These are phyloP conservation scores for Paraglomus brasilianum DNA, from an alignment of 192 early-diverging fungal species.

Conservation along the genomic window DNA sequence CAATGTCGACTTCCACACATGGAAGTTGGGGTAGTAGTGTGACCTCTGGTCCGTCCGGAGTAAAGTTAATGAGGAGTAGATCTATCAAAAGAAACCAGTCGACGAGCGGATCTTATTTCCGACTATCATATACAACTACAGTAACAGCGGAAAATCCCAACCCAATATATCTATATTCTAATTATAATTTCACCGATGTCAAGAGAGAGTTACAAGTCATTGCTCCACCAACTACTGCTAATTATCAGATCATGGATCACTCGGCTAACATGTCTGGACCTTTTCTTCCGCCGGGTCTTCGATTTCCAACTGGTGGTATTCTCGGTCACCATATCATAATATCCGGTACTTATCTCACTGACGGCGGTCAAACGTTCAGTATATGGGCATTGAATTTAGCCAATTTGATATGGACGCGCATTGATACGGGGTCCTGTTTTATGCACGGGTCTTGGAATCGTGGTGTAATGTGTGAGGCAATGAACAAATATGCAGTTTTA, in stretches of 20 bases:
- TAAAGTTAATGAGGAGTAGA: conserved; percentile 19
- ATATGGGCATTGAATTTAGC: conserved; percentile 65
- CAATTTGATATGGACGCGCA: conserved; percentile 57
- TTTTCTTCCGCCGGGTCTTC: conserved; percentile 67
- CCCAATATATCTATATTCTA: conserved; percentile 67
- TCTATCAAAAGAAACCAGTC: too few relatives aligned
- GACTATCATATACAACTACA: conserved; percentile 34
- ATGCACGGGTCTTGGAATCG: conserved; percentile 73
- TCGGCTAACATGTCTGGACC: conserved; percentile 63
- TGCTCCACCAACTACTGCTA: conserved; percentile 41
- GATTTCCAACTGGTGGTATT: conserved; percentile 67
- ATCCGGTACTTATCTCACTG: conserved; percentile 67
- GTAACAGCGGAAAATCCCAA: conserved; percentile 34
- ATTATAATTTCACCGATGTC: conserved; percentile 73
- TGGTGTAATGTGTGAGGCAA: conserved; percentile 56
- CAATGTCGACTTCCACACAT: conserved; percentile 31
- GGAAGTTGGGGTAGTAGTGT: conserved; percentile 18
- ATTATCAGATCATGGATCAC: conserved; percentile 57
- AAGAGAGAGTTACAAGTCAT: conserved; percentile 67
- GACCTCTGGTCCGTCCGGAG: conserved; percentile 26
- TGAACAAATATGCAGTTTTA: conserved; percentile 65
- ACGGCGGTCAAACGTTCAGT: conserved; percentile 59
- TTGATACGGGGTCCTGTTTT: conserved; percentile 64
- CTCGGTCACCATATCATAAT: conserved; percentile 66
- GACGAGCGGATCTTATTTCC: conserved; percentile 15